A percentile compares a stretch with the other conserved stretches of the same genome.
phyloP scores from a whole-genome alignment of 495 filamentous ascomycete genomes.

The Melanomma pulvis-pyrius region DNA sequence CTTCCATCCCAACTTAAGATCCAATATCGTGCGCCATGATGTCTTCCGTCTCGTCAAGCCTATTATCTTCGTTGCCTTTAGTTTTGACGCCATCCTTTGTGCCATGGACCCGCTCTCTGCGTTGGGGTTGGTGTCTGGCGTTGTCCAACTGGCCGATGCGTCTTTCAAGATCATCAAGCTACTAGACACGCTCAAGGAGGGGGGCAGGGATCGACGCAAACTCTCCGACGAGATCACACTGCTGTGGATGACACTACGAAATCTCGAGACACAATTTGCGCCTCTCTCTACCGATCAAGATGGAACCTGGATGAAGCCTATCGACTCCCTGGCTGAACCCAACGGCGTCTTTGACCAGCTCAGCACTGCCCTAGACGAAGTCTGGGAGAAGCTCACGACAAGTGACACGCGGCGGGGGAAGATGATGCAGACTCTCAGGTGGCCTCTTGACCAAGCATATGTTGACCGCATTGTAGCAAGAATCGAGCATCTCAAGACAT shows the following conservation, averaged over 20 bases:
- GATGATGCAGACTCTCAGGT: conserved; percentile 18
- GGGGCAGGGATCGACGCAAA: conserved; percentile 21
- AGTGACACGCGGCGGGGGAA: conserved; percentile 3
- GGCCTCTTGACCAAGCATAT: conserved; percentile 18
- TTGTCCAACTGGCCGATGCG: conserved; percentile 21
- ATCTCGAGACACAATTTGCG: conserved; percentile 25
- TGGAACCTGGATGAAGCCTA: conserved; percentile 23
- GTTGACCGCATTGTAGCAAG: conserved; percentile 14
- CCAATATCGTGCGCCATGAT: too few relatives aligned
- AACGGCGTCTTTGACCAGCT: conserved; percentile 21
- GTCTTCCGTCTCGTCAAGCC: too few relatives aligned
- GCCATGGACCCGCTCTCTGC: conserved; percentile 21
- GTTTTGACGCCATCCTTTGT: too few relatives aligned
- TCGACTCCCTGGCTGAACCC: conserved; percentile 20
- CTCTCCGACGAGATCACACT: conserved; percentile 24
- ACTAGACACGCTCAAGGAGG: conserved; percentile 23
- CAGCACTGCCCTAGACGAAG: conserved; percentile 8
- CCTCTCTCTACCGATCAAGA: conserved; percentile 19
- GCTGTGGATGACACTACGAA: conserved; percentile 29
- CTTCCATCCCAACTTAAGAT: too few relatives aligned
- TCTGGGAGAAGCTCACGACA: conserved; percentile 21
- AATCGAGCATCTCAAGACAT: conserved; percentile 23
- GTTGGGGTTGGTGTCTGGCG: conserved; percentile 16
- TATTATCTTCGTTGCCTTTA: too few relatives aligned
- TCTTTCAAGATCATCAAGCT: conserved; percentile 26